Evolutionary conservation across 768 basidiomycete genomes (phyloP).

Genomic region (Solioccasus polychromus): DNA sequence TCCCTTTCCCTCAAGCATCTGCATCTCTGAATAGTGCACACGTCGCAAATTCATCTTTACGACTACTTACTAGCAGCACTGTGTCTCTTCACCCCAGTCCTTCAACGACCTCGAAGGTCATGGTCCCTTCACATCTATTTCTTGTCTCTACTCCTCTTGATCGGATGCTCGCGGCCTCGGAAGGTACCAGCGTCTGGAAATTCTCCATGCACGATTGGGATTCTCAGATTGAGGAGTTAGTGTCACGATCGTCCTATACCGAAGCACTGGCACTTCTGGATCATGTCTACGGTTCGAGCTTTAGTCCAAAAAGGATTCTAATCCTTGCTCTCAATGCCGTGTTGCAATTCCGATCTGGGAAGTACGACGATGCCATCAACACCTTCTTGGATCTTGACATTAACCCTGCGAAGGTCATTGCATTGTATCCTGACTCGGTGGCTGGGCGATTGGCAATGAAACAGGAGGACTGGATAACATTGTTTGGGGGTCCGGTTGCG

Average conservation of each 20-base stretch:
- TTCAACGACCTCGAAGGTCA: neutral
- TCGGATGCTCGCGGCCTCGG: constrained; percentile 54
- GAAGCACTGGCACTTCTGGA: constrained; percentile 83
- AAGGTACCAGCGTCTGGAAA: constrained; percentile 80
- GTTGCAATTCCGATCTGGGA: constrained; percentile 62
- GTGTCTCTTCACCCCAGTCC: constrained; percentile 45
- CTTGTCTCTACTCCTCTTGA: constrained; percentile 75
- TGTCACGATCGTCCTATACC: constrained; percentile 60
- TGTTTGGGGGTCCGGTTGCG: constrained; percentile 73
- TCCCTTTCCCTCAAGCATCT: constrained; percentile 50
- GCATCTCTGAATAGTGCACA: constrained; percentile 11
- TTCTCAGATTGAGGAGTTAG: constrained; percentile 82
- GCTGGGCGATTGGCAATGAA: constrained; percentile 75
- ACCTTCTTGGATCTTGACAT: constrained; percentile 84
- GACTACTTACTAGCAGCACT: constrained; percentile 44
- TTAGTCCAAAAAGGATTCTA: constrained; percentile 41
- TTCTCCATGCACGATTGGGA: constrained; percentile 71
- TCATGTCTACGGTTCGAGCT: constrained; percentile 20
- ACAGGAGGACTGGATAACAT: constrained; percentile 68
- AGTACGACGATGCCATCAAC: constrained; percentile 80
- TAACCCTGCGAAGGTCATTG: constrained; percentile 91
- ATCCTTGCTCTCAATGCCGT: constrained; percentile 79
- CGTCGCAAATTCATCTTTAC: constrained; percentile 48
- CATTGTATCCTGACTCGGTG: constrained; percentile 79
- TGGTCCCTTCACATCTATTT: constrained; percentile 44